phyloP scores from a whole-genome alignment of 495 filamentous ascomycete species.

The Oidiodendron maius region DNA sequence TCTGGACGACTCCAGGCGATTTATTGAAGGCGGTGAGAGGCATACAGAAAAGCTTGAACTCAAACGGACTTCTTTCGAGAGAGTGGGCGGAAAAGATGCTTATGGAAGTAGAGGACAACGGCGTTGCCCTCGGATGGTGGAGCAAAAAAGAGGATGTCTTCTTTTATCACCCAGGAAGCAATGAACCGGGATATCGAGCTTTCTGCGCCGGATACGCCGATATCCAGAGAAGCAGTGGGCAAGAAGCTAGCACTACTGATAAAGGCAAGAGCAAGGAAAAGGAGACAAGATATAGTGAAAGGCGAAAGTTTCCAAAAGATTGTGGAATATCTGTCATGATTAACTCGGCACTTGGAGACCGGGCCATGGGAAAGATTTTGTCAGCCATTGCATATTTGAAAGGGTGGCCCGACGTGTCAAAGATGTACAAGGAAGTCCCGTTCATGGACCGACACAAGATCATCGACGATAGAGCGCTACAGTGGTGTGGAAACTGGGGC shows the following conservation, averaged over 20 bases:
- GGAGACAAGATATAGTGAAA: neutral
- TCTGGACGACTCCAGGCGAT: neutral
- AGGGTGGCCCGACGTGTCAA: neutral
- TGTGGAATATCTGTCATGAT: neutral
- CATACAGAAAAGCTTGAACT: neutral
- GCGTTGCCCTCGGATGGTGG: neutral
- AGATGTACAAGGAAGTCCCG: neutral
- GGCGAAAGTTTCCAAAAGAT: neutral
- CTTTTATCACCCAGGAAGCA: neutral
- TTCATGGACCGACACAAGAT: neutral
- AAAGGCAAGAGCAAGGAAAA: neutral
- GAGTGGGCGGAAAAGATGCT: neutral
- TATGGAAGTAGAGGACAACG: neutral
- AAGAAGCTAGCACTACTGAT: neutral
- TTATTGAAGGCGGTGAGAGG: neutral
- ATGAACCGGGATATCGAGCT: neutral
- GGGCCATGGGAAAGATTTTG: neutral
- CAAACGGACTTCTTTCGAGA: neutral
- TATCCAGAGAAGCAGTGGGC: neutral
- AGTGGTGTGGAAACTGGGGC: constrained; percentile 1
- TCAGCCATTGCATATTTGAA: neutral
- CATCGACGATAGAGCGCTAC: neutral
- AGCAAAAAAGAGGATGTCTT: neutral
- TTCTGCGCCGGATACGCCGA: neutral
- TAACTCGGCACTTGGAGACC: neutral